phyloP scores from a whole-genome alignment of 305 asterid genomes.

The Fraxinus nigra region DNA sequence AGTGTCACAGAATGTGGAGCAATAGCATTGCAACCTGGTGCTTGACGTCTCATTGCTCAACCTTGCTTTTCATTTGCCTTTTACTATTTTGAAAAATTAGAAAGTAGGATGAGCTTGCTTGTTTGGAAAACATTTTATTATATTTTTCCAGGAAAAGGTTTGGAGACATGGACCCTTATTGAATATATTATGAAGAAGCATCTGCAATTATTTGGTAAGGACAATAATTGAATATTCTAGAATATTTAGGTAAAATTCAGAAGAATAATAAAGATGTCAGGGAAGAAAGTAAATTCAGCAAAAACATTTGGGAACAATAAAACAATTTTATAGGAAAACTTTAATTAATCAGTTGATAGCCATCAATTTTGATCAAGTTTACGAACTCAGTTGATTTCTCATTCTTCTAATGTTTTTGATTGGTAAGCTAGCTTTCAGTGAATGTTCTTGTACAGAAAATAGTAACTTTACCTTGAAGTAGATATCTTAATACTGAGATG shows the following conservation, averaged over 20 bases:
- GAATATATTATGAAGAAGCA: neutral
- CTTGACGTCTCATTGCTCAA: constrained; percentile 4
- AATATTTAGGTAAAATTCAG: neutral
- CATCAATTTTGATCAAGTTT: neutral
- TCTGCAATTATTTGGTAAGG: neutral
- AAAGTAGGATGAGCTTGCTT: constrained; percentile 8
- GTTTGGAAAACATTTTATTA: constrained; percentile 5
- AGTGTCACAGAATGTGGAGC: neutral
- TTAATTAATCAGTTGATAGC: neutral
- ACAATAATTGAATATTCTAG: neutral
- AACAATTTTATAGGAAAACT: neutral
- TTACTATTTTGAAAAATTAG: neutral
- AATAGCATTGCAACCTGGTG: neutral
- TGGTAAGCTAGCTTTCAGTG: neutral
- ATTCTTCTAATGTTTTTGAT: neutral
- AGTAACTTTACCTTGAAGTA: neutral
- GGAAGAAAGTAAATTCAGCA: neutral
- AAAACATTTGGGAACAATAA: neutral
- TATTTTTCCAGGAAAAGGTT: constrained; percentile 1
- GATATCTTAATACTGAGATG: neutral
- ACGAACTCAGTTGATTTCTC: neutral
- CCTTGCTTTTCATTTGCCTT: constrained; percentile 2
- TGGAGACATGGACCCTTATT: neutral
- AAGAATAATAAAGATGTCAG: neutral
- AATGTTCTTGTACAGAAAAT: neutral